Evolutionary conservation across 257 asterid species (phyloP).

Genomic region (Knoxia roxburghii): DNA sequence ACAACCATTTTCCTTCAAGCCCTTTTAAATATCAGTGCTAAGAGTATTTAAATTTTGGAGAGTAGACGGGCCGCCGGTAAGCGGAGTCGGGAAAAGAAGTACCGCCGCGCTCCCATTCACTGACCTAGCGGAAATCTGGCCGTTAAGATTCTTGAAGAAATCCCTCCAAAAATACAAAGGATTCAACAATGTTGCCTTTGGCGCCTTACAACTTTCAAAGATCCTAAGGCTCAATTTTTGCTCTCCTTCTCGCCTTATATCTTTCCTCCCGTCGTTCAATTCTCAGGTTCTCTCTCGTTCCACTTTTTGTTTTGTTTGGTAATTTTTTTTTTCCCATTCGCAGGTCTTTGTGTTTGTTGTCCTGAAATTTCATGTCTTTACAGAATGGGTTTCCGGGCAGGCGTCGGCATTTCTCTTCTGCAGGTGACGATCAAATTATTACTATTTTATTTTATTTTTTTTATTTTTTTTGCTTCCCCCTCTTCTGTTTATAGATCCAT

Average conservation of each 20-base stretch:
- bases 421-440: constrained; percentile 41
- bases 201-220: constrained; percentile 14
- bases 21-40: too few species aligned
- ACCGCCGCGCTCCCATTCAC: too few species aligned
- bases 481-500: constrained; percentile 2
- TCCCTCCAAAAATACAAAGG: neutral
- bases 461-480: neutral
- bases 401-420: constrained; percentile 44
- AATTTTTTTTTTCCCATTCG: constrained; percentile 8
- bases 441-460: too few species aligned
- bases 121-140: neutral
- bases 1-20: too few species aligned
- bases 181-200: constrained; percentile 21
- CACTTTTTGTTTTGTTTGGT: neutral
- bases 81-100: too few species aligned
- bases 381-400: constrained; percentile 46
- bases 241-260: neutral
- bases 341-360: constrained; percentile 2
- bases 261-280: neutral
- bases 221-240: neutral
- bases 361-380: neutral
- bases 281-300: constrained; percentile 19
- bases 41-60: too few species aligned
- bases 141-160: neutral
- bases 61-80: too few species aligned